A percentile compares a stretch with the other conserved stretches of the same genome.
phyloP scores from a whole-genome alignment of 108 stramenopile species.

The Skeletonema tropicum region DNA sequence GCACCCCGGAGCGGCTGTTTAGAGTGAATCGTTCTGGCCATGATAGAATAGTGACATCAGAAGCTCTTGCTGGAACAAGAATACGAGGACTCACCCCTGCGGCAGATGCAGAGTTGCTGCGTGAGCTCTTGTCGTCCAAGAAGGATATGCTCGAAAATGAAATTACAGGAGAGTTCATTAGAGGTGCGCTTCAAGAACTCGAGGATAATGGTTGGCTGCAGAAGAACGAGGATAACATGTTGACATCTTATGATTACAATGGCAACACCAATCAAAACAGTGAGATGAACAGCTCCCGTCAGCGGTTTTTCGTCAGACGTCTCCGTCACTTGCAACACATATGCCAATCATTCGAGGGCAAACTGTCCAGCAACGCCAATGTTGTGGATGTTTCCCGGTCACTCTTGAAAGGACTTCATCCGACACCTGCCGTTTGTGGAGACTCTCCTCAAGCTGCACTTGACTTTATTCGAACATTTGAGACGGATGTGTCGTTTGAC shows the following conservation, averaged over 20 bases:
- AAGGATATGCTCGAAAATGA: conserved; percentile 84
- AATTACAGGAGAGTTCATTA: conserved; percentile 78
- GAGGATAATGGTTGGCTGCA: conserved; percentile 55
- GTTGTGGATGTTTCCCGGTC: conserved; percentile 51
- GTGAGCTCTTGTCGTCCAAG: conserved; percentile 67
- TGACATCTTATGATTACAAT: conserved; percentile 24
- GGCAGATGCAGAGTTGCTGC: conserved; percentile 67
- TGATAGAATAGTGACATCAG: conserved; percentile 57
- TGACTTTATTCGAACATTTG: conserved; percentile 71
- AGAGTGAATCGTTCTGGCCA: conserved; percentile 41
- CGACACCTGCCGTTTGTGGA: conserved; percentile 87
- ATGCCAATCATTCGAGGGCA: conserved; percentile 70
- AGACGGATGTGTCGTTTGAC: conserved; percentile 63
- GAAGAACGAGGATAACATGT: conserved; percentile 10
- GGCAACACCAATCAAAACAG: conserved; percentile 14
- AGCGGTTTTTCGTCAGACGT: conserved; percentile 72
- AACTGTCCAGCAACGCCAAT: conserved; percentile 43
- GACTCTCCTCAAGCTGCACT: conserved; percentile 53
- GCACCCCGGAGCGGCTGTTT: conserved; percentile 86
- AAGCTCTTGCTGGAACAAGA: conserved; percentile 87
- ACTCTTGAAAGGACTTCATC: conserved; percentile 72
- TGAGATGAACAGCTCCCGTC: conserved; percentile 6
- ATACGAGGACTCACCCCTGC: conserved; percentile 73
- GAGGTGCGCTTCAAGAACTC: conserved; percentile 53
- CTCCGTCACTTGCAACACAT: conserved; percentile 84